Conservation (phyloP, 495 filamentous ascomycete genomes). For the Penicillium roqueforti region DNA sequence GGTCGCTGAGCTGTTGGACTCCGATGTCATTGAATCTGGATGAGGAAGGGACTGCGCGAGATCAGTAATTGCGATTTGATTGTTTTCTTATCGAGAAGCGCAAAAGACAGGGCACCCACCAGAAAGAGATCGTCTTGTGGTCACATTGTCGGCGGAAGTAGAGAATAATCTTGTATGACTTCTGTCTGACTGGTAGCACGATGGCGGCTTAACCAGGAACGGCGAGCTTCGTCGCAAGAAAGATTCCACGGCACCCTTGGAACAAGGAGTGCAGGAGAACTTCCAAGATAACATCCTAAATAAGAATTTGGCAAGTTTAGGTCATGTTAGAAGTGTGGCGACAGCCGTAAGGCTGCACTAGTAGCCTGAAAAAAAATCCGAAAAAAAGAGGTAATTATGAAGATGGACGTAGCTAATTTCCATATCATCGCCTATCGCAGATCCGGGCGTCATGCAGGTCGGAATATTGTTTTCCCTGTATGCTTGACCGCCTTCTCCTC, state of each 20-base stretch:
- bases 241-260: constrained; percentile 33
- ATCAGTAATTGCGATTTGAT: constrained; percentile 20
- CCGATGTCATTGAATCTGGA: constrained; percentile 86
- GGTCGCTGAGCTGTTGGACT: constrained; percentile 83
- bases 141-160: constrained; percentile 23
- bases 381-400: neutral
- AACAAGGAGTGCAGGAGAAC: constrained; percentile 31
- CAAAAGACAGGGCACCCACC: constrained; percentile 23
- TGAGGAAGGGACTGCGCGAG: constrained; percentile 47
- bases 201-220: constrained; percentile 15
- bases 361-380: neutral
- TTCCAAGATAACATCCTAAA: constrained; percentile 30
- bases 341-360: constrained; percentile 15
- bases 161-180: constrained; percentile 19
- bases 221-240: constrained; percentile 26
- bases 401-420: constrained; percentile 6
- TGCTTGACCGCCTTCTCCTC: constrained; percentile 22
- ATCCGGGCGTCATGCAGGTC: constrained; percentile 23
- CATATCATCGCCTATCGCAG: constrained; percentile 27
- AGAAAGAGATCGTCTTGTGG: constrained; percentile 27
- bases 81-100: neutral
- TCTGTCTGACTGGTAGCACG: constrained; percentile 11
- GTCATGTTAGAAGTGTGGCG: constrained; percentile 18
- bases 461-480: constrained; percentile 13
- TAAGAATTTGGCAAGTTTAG: constrained; percentile 11